A percentile compares a stretch with the other conserved stretches of the same genome.
Evolutionary conservation across 768 basidiomycete genomes (phyloP).

Genomic region (Auricularia sp.): DNA sequence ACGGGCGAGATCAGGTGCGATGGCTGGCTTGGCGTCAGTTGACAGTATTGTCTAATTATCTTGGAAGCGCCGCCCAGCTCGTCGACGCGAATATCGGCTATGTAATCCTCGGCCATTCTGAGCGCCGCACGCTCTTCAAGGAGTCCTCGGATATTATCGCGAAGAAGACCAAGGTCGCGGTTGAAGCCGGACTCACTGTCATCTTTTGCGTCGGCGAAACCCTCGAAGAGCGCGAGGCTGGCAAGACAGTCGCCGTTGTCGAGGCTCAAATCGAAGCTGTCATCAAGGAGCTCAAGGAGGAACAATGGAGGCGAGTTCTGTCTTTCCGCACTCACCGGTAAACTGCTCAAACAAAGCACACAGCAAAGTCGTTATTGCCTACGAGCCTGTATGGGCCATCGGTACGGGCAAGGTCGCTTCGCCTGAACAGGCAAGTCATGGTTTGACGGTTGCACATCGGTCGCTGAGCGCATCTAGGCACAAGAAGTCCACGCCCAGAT

Average conservation of each 20-base stretch:
- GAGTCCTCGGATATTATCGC: slow-evolving; percentile 80
- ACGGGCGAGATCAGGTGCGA: slow-evolving; percentile 91
- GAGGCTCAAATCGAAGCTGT: slow-evolving; percentile 74
- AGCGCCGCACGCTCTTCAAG: slow-evolving; percentile 86
- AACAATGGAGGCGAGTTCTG: slow-evolving; percentile 63
- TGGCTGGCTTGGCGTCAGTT: neutral
- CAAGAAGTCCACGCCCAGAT: slow-evolving; percentile 85
- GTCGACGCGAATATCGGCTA: slow-evolving; percentile 79
- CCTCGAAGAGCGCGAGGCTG: slow-evolving; percentile 74
- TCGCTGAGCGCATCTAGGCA: slow-evolving; percentile 42
- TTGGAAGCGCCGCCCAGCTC: slow-evolving; percentile 59
- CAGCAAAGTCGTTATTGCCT: slow-evolving; percentile 89
- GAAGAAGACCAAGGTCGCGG: slow-evolving; percentile 74
- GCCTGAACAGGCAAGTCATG: slow-evolving; percentile 28
- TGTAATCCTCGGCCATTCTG: slow-evolving; percentile 94
- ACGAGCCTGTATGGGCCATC: slow-evolving; percentile 98
- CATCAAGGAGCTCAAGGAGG: slow-evolving; percentile 46
- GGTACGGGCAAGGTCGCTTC: slow-evolving; percentile 96
- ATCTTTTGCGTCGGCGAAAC: slow-evolving; percentile 97
- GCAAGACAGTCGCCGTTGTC: slow-evolving; percentile 69
- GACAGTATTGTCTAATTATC: neutral
- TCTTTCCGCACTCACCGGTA: slow-evolving; percentile 18
- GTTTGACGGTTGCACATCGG: neutral
- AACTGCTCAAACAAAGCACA: neutral
- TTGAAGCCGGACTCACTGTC: slow-evolving; percentile 66